Evolutionary conservation across 306 rosid genomes (phyloP).

Genomic region (Fragaria ananassa): DNA sequence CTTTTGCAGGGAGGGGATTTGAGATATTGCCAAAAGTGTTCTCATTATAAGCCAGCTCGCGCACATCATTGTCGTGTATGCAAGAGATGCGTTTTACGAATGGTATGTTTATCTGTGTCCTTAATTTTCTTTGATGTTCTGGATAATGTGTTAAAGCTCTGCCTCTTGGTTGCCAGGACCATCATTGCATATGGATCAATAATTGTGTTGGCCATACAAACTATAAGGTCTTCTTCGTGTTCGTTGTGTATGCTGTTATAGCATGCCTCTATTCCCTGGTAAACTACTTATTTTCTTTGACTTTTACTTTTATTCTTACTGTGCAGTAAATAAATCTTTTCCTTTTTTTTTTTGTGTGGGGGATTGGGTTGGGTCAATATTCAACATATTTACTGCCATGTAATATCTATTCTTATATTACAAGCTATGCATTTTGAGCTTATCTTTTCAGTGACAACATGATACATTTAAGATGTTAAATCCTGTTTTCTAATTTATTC

Average conservation of each 20-base stretch:
- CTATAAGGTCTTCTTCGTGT: constrained; percentile 84
- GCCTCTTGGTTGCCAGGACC: constrained; percentile 72
- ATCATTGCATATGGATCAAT: constrained; percentile 97
- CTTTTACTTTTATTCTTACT: constrained; percentile 17
- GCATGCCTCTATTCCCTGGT: constrained; percentile 93
- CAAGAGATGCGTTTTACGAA: constrained; percentile 89
- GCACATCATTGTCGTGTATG: constrained; percentile 99
- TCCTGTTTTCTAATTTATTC: constrained; percentile 10
- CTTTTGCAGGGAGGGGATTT: constrained; percentile 86
- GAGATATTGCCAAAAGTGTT: constrained; percentile 94
- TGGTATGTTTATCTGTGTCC: constrained; percentile 57
- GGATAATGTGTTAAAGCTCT: constrained; percentile 34
- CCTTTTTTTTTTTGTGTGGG: not conserved
- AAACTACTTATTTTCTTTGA: constrained; percentile 32
- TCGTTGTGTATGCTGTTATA: constrained; percentile 71
- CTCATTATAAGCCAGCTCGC: constrained; percentile 95
- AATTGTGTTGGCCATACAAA: constrained; percentile 94
- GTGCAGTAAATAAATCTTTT: not conserved
- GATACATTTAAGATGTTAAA: not conserved
- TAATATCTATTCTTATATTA: not conserved
- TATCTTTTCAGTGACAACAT: constrained; percentile 15
- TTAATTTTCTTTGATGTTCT: constrained; percentile 26
- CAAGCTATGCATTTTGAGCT: constrained; percentile 6
- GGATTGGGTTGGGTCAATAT: not conserved
- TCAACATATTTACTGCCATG: constrained; percentile 9